phyloP scores from a whole-genome alignment of 768 basidiomycete genomes.

The Lactarius sanguifluus region DNA sequence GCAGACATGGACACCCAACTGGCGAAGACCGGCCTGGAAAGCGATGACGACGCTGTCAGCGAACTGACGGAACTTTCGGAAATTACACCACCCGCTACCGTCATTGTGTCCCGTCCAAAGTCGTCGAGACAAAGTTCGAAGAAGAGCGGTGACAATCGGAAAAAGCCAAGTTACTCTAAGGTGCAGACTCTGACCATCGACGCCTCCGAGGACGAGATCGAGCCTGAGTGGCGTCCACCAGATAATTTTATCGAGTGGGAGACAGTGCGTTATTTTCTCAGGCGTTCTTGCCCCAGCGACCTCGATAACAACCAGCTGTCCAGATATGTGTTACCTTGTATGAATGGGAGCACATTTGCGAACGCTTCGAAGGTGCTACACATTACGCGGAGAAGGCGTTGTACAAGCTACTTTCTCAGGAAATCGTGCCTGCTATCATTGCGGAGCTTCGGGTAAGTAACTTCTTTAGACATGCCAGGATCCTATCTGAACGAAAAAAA shows the following conservation, averaged over 20 bases:
- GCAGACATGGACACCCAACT: slow-evolving; percentile 22
- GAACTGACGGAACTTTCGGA: slow-evolving; percentile 76
- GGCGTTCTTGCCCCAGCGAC: neutral
- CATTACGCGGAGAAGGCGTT: slow-evolving; percentile 82
- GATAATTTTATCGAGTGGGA: slow-evolving; percentile 86
- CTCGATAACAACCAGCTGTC: neutral
- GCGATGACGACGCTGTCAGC: slow-evolving; percentile 61
- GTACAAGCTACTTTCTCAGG: slow-evolving; percentile 61
- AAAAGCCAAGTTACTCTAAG: slow-evolving; percentile 17
- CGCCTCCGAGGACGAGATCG: slow-evolving; percentile 31
- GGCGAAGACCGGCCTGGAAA: slow-evolving; percentile 56
- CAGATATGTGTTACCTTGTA: slow-evolving; percentile 80
- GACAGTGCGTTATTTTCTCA: slow-evolving; percentile 49
- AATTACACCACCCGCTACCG: slow-evolving; percentile 35
- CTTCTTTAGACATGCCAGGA: neutral
- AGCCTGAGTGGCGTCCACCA: slow-evolving; percentile 36
- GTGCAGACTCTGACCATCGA: slow-evolving; percentile 20
- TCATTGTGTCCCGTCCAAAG: slow-evolving; percentile 30
- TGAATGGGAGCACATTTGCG: slow-evolving; percentile 83
- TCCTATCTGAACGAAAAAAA: neutral
- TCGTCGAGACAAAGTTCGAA: slow-evolving; percentile 15
- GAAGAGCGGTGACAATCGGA: slow-evolving; percentile 19
- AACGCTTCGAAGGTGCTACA: slow-evolving; percentile 70
- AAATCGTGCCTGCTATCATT: slow-evolving; percentile 69
- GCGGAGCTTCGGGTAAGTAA: slow-evolving; percentile 60